phyloP scores from a whole-genome alignment of 306 rosid genomes.

The Quillaja saponaria region DNA sequence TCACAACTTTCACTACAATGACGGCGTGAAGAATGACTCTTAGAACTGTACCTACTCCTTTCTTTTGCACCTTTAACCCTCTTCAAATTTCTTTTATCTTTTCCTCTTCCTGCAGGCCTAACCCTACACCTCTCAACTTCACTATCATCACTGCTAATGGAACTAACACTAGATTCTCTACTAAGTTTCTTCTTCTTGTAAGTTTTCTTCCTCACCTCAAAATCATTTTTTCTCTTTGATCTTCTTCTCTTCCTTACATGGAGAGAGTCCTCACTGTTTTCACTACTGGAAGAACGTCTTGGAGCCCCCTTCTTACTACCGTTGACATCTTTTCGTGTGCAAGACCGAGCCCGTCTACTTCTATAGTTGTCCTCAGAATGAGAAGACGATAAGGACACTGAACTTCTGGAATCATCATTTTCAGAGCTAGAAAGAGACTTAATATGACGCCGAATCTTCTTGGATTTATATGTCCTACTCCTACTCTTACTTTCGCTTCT shows the following conservation, averaged over 20 bases:
- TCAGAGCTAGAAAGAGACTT: slow-evolving; percentile 52
- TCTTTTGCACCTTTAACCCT: slow-evolving; percentile 41
- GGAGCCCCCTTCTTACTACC: slow-evolving; percentile 51
- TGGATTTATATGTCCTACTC: slow-evolving; percentile 53
- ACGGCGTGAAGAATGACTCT: slow-evolving; percentile 56
- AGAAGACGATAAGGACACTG: slow-evolving; percentile 43
- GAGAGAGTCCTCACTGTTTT: slow-evolving; percentile 53
- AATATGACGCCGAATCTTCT: slow-evolving; percentile 55
- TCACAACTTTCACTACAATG: slow-evolving; percentile 36
- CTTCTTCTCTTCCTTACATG: slow-evolving; percentile 55
- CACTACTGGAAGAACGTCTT: slow-evolving; percentile 43
- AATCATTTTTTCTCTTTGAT: slow-evolving; percentile 47
- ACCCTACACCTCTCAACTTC: slow-evolving; percentile 41
- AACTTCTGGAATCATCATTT: slow-evolving; percentile 49
- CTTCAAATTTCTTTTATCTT: slow-evolving; percentile 34
- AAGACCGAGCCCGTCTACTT: slow-evolving; percentile 53
- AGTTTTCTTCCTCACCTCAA: slow-evolving; percentile 44
- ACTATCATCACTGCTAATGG: slow-evolving; percentile 38
- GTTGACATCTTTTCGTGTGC: slow-evolving; percentile 45
- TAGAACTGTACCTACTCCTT: slow-evolving; percentile 54
- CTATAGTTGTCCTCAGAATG: slow-evolving; percentile 52
- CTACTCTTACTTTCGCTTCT: slow-evolving; percentile 50
- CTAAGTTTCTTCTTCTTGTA: slow-evolving; percentile 52
- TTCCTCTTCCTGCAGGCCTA: slow-evolving; percentile 48
- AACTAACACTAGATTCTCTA: slow-evolving; percentile 52